phyloP scores from a whole-genome alignment of 192 early-diverging fungal genomes.

The Hyaloraphidium curvatum region DNA sequence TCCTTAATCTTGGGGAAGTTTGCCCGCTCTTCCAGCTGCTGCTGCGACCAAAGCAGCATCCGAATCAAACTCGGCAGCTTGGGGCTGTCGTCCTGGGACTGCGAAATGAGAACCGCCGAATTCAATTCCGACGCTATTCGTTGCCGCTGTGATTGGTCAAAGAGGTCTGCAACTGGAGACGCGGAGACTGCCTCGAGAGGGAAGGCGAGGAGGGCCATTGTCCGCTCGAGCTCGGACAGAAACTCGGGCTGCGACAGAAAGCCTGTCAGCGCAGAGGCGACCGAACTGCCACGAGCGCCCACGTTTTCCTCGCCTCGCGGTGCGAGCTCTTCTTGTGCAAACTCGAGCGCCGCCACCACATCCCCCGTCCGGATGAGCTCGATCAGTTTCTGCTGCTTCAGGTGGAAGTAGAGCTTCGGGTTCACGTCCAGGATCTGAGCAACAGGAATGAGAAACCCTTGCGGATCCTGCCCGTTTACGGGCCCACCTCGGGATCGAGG shows the following conservation, averaged over 20 bases:
- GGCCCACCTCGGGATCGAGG: conserved; percentile 83
- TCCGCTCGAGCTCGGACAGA: conserved; percentile 79
- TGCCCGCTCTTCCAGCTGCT: conserved; percentile 67
- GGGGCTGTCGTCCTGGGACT: conserved; percentile 84
- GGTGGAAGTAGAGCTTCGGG: conserved; percentile 79
- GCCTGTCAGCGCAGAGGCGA: background rate
- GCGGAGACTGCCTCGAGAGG: conserved; percentile 26
- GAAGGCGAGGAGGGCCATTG: conserved; percentile 94
- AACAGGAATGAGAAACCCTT: background rate
- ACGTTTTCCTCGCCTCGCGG: conserved; percentile 93
- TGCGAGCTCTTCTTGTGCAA: conserved; percentile 94
- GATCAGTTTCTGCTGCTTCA: conserved; percentile 94
- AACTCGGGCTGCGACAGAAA: conserved; percentile 55
- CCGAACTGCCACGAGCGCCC: background rate
- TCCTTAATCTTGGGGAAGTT: conserved; percentile 74
- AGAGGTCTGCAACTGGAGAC: conserved; percentile 67
- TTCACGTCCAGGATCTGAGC: conserved; percentile 79
- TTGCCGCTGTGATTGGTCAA: conserved; percentile 77
- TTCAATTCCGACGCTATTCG: conserved; percentile 89
- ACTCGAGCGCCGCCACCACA: conserved; percentile 68
- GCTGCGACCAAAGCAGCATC: conserved; percentile 87
- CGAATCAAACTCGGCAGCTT: conserved; percentile 78
- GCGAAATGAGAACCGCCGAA: conserved; percentile 69
- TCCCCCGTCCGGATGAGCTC: conserved; percentile 75
- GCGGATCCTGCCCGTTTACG: no score